These are phyloP conservation scores for Vitis rupestris DNA, from an alignment of 164 flowering plant species.

Conservation along the genomic window DNA sequence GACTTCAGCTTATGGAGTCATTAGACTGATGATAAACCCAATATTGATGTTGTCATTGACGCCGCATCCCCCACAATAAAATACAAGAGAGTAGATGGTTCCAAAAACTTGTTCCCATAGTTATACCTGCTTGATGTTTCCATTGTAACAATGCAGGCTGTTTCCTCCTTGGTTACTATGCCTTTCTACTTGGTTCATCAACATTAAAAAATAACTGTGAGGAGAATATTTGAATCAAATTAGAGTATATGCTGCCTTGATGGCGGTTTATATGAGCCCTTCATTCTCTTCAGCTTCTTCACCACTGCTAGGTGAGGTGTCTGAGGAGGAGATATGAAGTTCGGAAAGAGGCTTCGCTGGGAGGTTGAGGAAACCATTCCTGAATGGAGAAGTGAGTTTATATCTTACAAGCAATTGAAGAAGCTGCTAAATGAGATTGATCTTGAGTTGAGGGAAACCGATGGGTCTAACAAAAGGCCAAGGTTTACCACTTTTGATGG, in stretches of 20 bases:
- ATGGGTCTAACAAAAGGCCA: not conserved
- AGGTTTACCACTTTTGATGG: not conserved
- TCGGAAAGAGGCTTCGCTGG: constrained; percentile 14
- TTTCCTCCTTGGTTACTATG: too few relatives aligned
- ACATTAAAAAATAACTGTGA: not conserved
- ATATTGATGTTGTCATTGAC: too few relatives aligned
- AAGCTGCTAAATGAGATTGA: constrained; percentile 14
- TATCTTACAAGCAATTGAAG: constrained; percentile 25
- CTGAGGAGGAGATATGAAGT: constrained; percentile 14
- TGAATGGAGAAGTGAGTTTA: constrained; percentile 18
- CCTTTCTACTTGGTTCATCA: too few relatives aligned
- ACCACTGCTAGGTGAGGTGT: not conserved
- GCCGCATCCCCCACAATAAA: too few relatives aligned
- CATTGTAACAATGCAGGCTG: too few relatives aligned
- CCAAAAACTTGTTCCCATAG: too few relatives aligned
- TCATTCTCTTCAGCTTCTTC: not conserved
- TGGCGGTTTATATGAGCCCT: not conserved
- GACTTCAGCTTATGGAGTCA: too few relatives aligned
- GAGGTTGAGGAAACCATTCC: constrained; percentile 20
- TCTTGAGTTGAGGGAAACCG: not conserved
- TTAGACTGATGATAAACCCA: too few relatives aligned
- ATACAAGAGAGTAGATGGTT: too few relatives aligned
- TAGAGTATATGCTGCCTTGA: not conserved
- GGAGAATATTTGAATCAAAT: not conserved
- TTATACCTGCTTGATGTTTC: too few relatives aligned